Evolutionary conservation across 345 rosid genomes (phyloP).

Genomic region (Lepidium africanum): DNA sequence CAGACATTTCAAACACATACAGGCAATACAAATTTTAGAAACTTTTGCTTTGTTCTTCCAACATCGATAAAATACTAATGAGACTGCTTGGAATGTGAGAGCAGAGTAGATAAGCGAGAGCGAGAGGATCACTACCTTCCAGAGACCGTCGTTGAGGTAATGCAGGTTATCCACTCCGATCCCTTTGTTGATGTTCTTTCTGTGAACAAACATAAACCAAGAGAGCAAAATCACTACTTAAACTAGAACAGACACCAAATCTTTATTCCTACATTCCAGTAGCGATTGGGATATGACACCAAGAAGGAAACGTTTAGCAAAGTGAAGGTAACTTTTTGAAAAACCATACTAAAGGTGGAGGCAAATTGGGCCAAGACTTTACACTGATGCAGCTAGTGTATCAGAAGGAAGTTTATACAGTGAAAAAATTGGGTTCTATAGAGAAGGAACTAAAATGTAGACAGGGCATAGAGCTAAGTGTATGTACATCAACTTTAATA

Average conservation of each 20-base stretch:
- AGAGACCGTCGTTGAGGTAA: slow-evolving; percentile 95
- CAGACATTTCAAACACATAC: neutral
- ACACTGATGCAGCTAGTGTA: neutral
- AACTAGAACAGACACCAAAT: neutral
- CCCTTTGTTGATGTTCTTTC: slow-evolving; percentile 86
- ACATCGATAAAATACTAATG: neutral
- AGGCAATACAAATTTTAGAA: neutral
- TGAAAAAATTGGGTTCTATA: neutral
- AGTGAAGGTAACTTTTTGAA: neutral
- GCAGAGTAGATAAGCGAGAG: neutral
- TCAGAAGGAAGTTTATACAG: neutral
- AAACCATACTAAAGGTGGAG: neutral
- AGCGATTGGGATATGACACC: neutral
- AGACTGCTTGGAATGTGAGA: neutral
- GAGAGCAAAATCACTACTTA: neutral
- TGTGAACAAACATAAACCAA: slow-evolving; percentile 25
- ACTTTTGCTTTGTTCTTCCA: neutral
- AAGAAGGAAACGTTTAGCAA: neutral
- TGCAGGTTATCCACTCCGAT: slow-evolving; percentile 99
- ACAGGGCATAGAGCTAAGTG: neutral
- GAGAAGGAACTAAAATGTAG: neutral
- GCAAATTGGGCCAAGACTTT: neutral
- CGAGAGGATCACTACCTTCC: slow-evolving; percentile 58
- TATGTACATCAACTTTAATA: neutral
- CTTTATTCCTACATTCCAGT: neutral